A percentile compares a stretch with the other conserved stretches of the same genome.
These are phyloP conservation scores for Phellopilus nigrolimitatus DNA, from an alignment of 1,284 basidiomycete species.

Conservation along the genomic window DNA sequence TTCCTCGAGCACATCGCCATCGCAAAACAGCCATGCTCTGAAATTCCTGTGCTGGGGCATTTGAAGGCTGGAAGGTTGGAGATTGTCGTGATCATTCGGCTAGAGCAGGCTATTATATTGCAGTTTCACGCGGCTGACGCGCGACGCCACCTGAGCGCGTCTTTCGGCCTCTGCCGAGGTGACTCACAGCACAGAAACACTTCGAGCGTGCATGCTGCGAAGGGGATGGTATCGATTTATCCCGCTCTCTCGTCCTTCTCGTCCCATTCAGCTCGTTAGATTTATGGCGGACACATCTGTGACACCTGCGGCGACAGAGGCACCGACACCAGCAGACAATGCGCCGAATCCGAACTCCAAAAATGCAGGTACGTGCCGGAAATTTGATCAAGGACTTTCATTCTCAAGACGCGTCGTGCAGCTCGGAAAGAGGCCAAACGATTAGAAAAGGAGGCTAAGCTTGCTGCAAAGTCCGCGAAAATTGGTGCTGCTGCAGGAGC, in stretches of 20 bases:
- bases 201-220: constrained; percentile 15
- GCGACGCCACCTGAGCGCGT: no score
- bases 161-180: background rate
- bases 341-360: constrained; percentile 31
- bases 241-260: background rate
- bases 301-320: background rate
- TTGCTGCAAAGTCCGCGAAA: constrained; percentile 72
- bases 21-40: constrained; percentile 2
- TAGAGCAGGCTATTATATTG: no score
- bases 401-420: constrained; percentile 23
- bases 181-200: constrained; percentile 5
- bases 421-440: constrained; percentile 73
- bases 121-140: background rate
- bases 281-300: constrained; percentile 17
- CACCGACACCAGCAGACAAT: constrained; percentile 15
- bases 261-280: constrained; percentile 5
- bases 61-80: no score
- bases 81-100: background rate
- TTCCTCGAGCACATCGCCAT: constrained; percentile 1
- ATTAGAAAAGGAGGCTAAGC: constrained; percentile 73
- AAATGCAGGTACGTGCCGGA: constrained; percentile 29
- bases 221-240: constrained; percentile 14
- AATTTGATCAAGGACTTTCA: background rate
- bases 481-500: constrained; percentile 37
- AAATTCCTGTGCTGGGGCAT: constrained; percentile 2